These are phyloP conservation scores for Boeremia lycopersici DNA, from an alignment of 2,329 filamentous ascomycete genomes.

Conservation along the genomic window DNA sequence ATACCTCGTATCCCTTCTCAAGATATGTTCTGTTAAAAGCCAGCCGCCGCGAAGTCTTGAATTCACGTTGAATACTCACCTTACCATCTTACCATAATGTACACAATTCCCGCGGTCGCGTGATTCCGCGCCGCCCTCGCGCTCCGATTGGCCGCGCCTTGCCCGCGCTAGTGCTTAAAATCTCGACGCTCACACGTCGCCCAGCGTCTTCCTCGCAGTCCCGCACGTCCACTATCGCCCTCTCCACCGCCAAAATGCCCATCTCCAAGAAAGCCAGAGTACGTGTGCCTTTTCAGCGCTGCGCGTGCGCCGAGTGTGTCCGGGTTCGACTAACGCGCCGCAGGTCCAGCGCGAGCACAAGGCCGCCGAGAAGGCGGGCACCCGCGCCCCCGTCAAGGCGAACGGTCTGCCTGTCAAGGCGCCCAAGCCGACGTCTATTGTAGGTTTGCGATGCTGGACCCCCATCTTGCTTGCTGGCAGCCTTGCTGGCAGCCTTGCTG, in stretches of 20 bases:
- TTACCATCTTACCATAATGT: too few species aligned
- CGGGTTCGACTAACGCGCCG: constrained; percentile 1
- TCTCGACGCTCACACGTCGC: too few species aligned
- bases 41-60: too few species aligned
- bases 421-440: constrained; percentile 59
- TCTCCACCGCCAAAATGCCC: constrained; percentile 45
- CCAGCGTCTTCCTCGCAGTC: neutral
- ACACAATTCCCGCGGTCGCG: too few species aligned
- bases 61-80: too few species aligned
- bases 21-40: too few species aligned
- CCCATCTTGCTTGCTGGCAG: neutral
- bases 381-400: constrained; percentile 59
- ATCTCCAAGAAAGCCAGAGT: constrained; percentile 58
- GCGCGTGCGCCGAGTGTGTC: neutral
- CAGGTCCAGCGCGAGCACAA: constrained; percentile 61
- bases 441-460: too few species aligned
- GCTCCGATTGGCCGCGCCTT: too few species aligned
- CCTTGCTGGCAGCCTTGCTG: neutral
- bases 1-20: too few species aligned
- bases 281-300: constrained; percentile 11
- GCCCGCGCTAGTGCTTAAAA: too few species aligned
- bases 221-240: neutral
- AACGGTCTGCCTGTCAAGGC: constrained; percentile 63
- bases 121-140: too few species aligned
- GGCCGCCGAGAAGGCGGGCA: constrained; percentile 61